A percentile compares a stretch with the other conserved stretches of the same genome.
Evolutionary conservation across 2,329 filamentous ascomycete species (phyloP).

Genomic region (Alternaria solani): DNA sequence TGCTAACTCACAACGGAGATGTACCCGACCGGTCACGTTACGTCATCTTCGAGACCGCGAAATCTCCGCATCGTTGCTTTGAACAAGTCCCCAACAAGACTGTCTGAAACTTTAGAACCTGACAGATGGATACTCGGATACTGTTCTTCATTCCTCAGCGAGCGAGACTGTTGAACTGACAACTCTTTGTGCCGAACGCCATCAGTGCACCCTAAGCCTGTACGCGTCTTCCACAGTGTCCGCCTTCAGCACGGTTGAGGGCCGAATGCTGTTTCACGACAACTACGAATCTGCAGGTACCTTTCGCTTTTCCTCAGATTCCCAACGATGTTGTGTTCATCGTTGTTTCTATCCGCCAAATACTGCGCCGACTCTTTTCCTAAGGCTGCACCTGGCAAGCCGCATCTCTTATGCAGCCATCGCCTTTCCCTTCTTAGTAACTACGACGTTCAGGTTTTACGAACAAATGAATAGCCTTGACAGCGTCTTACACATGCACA

Average conservation of each 20-base stretch:
- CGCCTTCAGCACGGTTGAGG: background rate
- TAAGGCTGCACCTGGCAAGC: background rate
- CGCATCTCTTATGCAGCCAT: background rate
- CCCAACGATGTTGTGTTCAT: background rate
- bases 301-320: background rate
- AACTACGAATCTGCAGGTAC: background rate
- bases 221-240: background rate
- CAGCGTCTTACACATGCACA: background rate
- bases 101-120: background rate
- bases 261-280: background rate
- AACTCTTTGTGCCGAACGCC: background rate
- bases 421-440: background rate
- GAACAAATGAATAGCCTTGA: background rate
- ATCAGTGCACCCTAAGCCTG: background rate
- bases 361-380: background rate
- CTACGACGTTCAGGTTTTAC: background rate
- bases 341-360: background rate
- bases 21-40: slow-evolving; percentile 12
- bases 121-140: background rate
- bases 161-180: background rate
- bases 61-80: background rate
- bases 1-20: slow-evolving; percentile 9
- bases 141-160: background rate
- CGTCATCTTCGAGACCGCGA: slow-evolving; percentile 5
- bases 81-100: background rate